These are phyloP conservation scores for Nemania serpens DNA, from an alignment of 2,329 filamentous ascomycete species.

Conservation along the genomic window DNA sequence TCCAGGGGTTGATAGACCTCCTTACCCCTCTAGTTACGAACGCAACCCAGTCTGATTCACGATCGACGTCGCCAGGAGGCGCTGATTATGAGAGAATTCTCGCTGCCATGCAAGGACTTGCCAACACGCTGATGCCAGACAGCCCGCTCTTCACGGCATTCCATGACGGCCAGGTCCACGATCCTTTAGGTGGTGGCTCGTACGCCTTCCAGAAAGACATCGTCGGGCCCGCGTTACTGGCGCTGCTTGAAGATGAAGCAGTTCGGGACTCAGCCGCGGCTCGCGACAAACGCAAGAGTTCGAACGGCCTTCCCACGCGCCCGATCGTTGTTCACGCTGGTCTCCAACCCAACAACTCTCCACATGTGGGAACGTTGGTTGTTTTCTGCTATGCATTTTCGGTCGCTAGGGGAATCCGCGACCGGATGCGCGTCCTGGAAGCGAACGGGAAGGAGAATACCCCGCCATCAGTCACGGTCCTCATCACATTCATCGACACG, in stretches of 20 bases:
- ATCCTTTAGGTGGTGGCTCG: conserved; percentile 7
- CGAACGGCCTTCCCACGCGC: conserved; percentile 1
- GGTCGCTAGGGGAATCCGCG: conserved; percentile 9
- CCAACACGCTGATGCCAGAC: neutral
- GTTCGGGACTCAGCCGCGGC: too few relatives aligned
- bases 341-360: conserved; percentile 14
- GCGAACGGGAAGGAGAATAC: neutral
- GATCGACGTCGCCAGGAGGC: neutral
- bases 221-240: neutral
- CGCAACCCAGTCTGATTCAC: neutral
- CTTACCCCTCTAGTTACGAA: neutral
- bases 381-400: conserved; percentile 12
- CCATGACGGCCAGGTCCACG: conserved; percentile 14
- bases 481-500: conserved; percentile 15
- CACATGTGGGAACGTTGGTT: conserved; percentile 9
- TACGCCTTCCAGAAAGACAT: conserved; percentile 16
- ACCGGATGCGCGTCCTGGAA: neutral
- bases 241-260: conserved; percentile 6
- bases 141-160: conserved; percentile 1
- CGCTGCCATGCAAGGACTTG: neutral
- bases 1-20: neutral
- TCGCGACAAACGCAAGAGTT: neutral
- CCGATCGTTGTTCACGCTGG: conserved; percentile 15
- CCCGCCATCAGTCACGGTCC: conserved; percentile 4
- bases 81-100: conserved; percentile 1